Base-by-base conservation (phyloP, 2,329 filamentous ascomycete species). In the Aureobasidium mangrovei region DNA sequence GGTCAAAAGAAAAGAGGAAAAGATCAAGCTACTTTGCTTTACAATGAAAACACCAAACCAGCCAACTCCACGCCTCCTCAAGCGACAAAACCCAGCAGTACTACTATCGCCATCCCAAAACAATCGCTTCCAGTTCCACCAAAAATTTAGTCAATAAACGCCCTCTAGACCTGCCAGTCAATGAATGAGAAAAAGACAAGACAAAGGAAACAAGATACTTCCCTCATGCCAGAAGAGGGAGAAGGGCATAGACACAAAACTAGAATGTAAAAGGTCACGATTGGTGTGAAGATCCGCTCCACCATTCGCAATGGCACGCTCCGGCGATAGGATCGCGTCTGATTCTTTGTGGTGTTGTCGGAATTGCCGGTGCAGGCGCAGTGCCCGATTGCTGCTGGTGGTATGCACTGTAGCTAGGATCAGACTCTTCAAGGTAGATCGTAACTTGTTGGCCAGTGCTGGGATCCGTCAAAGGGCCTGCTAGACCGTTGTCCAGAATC, bases 401-500 rank as follows among this genome's bases (percentile, higher is more conserved):
- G 53, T 65, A 63, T 5, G 61, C 61, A 18, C 55, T 55, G 52
- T 61, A 64, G 32, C 51, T 55, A 1, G 73, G 72, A 58, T 73
- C 69, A 2, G 61, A 54, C 60, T 76, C 74, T 55, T 70, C 63
- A 8, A 77, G 61, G 54, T 62, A 57, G 24, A 75, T 61, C 12
- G 63, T 65, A 43, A 73, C 67, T 3, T 65, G 65, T 4, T 67
- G 60, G 29, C 67, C 68, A 41, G 68, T 64, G 56, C 57, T 44
- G 2, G 61, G 59, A 52, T 69, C 65, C 0, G 60, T 57, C 28
- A 67, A 66, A 35, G 66, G 64, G 31, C 70, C 66, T 33, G 78
- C 64, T 7, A 66, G 61, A 31, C 77, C 77, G 58, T 81, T 71
- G 45, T 77, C 67, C 53, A 81, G 68, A 9, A 86, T 72, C 58